These are phyloP conservation scores for Ceratocystis albifundus DNA, from an alignment of 2,329 filamentous ascomycete species.

Conservation along the genomic window DNA sequence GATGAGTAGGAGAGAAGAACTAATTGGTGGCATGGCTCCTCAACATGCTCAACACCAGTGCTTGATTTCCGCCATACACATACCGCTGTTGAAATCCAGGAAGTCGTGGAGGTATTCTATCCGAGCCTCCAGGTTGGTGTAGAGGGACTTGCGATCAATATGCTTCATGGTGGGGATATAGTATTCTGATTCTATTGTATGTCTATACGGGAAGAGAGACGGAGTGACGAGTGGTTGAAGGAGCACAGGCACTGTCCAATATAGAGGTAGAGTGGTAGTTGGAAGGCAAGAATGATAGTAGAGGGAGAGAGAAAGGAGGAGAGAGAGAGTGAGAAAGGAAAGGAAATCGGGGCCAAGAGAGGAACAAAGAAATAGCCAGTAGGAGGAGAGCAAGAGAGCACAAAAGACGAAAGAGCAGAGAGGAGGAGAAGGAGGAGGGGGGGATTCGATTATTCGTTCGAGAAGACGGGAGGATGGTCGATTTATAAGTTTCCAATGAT, in stretches of 20 bases:
- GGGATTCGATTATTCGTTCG: no score
- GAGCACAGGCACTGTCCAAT: background rate
- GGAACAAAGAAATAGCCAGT: background rate
- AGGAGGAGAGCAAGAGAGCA: background rate
- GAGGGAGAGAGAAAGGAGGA: background rate
- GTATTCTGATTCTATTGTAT: background rate
- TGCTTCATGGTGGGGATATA: constrained; percentile 39
- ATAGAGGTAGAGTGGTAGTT: background rate
- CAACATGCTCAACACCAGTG: background rate
- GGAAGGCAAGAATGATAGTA: background rate
- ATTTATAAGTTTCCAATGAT: background rate
- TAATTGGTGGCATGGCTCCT: background rate
- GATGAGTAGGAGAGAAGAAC: background rate
- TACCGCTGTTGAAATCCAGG: constrained; percentile 61
- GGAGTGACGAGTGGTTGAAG: background rate
- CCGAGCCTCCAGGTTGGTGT: constrained; percentile 56
- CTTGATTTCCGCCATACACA: constrained; percentile 26
- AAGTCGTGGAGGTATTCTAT: constrained; percentile 65
- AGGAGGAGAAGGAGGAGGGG: no score
- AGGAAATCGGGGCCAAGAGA: background rate
- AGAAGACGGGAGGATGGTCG: background rate
- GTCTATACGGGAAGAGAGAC: background rate
- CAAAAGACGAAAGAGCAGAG: background rate
- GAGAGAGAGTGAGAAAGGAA: background rate
- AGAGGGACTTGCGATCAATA: constrained; percentile 58